These are phyloP conservation scores for Phylloboletellus chloephorus DNA, from an alignment of 1,284 basidiomycete genomes.

Conservation along the genomic window DNA sequence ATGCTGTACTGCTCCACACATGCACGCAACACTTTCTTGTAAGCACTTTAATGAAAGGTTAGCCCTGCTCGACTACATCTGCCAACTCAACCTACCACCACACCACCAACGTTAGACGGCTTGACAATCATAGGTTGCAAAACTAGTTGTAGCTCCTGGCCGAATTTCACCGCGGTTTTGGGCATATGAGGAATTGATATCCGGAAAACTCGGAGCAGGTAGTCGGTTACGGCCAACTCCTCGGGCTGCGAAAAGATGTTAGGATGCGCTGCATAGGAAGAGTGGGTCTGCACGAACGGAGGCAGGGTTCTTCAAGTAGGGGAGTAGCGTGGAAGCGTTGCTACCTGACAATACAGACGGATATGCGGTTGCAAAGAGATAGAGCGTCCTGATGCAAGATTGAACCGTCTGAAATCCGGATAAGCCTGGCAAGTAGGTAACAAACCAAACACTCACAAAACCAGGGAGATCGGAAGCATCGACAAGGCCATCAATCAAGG, in stretches of 20 bases:
- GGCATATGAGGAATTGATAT: constrained; percentile 84
- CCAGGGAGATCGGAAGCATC: constrained; percentile 76
- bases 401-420: constrained; percentile 56
- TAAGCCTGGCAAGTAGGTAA: not conserved
- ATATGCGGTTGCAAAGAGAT: constrained; percentile 75
- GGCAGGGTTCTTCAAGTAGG: constrained; percentile 79
- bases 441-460: constrained; percentile 51
- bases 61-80: not conserved
- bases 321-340: constrained; percentile 77
- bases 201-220: constrained; percentile 84
- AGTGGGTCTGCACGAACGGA: constrained; percentile 43
- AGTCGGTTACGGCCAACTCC: constrained; percentile 77
- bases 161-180: constrained; percentile 81
- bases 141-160: constrained; percentile 73
- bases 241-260: constrained; percentile 54
- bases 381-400: constrained; percentile 79
- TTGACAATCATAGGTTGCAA: constrained; percentile 86
- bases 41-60: constrained; percentile 48
- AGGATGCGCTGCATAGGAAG: not conserved
- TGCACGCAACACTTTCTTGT: constrained; percentile 88
- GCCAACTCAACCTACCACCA: constrained; percentile 43
- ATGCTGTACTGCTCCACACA: constrained; percentile 79
- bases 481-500: constrained; percentile 80
- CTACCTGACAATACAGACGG: constrained; percentile 75
- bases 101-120: constrained; percentile 61